A percentile compares a stretch with the other conserved stretches of the same genome.
Conservation (phyloP, 129 eudicot species). For the Flaveria bidentis region DNA sequence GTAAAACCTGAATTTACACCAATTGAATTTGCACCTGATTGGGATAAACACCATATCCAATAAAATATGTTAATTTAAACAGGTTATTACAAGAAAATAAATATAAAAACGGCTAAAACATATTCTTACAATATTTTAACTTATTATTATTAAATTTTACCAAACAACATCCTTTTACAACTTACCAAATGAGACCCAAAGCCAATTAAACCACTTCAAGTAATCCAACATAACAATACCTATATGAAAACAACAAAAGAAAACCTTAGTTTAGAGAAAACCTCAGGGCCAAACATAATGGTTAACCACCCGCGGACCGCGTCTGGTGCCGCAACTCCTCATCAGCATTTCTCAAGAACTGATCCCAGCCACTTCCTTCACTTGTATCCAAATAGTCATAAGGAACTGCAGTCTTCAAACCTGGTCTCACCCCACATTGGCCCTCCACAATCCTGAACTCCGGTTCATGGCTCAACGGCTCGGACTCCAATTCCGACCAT, state of each 20-base stretch:
- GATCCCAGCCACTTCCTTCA: slow-evolving; percentile 98
- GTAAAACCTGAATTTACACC: too few relatives aligned
- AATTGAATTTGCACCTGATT: too few relatives aligned
- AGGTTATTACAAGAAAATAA: too few relatives aligned
- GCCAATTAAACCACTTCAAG: neutral
- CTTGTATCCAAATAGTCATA: slow-evolving; percentile 91
- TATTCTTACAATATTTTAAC: neutral
- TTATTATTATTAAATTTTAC: neutral
- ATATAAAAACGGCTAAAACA: too few relatives aligned
- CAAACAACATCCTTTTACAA: neutral
- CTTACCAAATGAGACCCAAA: neutral
- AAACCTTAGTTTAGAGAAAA: neutral
- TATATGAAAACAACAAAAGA: neutral
- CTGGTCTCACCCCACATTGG: slow-evolving; percentile 76
- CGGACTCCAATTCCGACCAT: slow-evolving; percentile 75
- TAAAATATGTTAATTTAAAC: too few relatives aligned
- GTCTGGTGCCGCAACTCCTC: slow-evolving; percentile 61
- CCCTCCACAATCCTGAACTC: slow-evolving; percentile 76
- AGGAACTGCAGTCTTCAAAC: slow-evolving; percentile 95
- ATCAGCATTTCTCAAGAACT: slow-evolving; percentile 75
- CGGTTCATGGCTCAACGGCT: neutral
- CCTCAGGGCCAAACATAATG: neutral
- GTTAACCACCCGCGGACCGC: slow-evolving; percentile 49
- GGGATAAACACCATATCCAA: too few relatives aligned
- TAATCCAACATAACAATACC: neutral